Evolutionary conservation across 805 yeast species (phyloP), one percentile per base, ranked within the genome.

Genomic region (Dipodascopsis tothii): DNA sequence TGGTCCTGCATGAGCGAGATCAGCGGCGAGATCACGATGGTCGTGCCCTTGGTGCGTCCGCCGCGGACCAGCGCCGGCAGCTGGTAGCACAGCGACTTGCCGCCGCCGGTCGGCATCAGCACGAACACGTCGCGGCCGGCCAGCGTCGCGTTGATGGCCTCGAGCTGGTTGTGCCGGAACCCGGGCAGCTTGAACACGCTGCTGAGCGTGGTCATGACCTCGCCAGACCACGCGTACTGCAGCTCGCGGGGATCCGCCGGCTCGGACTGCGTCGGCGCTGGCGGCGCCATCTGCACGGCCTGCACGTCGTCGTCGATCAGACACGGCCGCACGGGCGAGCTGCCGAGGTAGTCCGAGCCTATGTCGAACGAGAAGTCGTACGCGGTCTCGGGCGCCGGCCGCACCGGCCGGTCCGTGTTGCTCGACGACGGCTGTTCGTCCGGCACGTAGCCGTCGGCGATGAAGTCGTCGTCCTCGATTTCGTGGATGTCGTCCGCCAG

Each of bases 101-200:
- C 98, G 40, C 98, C 98, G 32, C 98, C 98, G 0, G 98, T 92
- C 0, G 98, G 98, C 95, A 92, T 90, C 55, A 92, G 69, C 1
- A 92, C 96, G 65, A 92, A 86, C 0, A 84, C 95, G 61, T 92
- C 98, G 35, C 74, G 72, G 1, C 96, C 95, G 3, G 73, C 80
- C 58, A 23, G 84, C 2, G 73, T 80, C 1, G 94, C 80, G 56
- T 81, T 78, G 4, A 92, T 75, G 0, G 96, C 97, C 43, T 85
- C 92, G 30, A 81, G 64, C 59, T 92, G 98, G 60, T 90, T 84
- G 3, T 78, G 74, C 44, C 98, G 71, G 62, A 92, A 92, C 1
- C 72, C 69, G 3, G 65, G 58, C 27, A 92, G 62, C 25, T 78
- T 74, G 65, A 92, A 92, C 3, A 71, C 73, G 4, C 71, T 62